A percentile compares a stretch with the other conserved stretches of the same genome.
Evolutionary conservation across 2,329 filamentous ascomycete genomes (phyloP).

Genomic region (Penicillium sp.): DNA sequence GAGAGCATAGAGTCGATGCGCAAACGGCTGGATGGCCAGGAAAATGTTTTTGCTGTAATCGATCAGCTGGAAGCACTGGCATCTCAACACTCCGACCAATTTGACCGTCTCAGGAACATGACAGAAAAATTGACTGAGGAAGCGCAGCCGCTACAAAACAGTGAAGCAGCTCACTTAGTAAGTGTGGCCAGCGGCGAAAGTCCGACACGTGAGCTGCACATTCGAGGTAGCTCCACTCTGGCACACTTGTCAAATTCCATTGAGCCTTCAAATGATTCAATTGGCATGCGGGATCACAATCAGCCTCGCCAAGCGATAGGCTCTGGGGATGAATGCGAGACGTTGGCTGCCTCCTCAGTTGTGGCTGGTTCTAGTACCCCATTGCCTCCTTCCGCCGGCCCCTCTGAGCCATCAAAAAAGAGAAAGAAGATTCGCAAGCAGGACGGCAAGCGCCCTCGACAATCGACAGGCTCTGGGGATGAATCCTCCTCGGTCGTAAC

Average conservation of each 20-base stretch:
- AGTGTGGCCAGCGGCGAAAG: not conserved
- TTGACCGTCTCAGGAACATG: too few species aligned
- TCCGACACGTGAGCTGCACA: not conserved
- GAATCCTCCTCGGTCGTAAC: not conserved
- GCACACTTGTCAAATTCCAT: too few species aligned
- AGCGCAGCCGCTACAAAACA: too few species aligned
- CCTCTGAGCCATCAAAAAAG: not conserved
- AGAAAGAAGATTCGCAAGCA: not conserved
- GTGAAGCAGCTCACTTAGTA: not conserved
- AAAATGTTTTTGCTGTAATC: not conserved
- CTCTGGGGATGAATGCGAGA: not conserved
- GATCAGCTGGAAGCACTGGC: not conserved
- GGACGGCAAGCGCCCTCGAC: not conserved
- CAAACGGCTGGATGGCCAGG: not conserved
- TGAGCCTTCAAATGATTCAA: too few species aligned
- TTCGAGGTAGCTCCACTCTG: not conserved
- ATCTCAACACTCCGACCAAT: too few species aligned
- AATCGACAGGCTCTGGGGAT: too few species aligned
- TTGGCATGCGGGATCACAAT: too few species aligned
- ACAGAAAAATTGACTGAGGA: too few species aligned
- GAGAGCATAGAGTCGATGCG: not conserved
- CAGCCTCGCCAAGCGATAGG: too few species aligned
- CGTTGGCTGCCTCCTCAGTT: not conserved
- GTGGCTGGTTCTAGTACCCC: not conserved
- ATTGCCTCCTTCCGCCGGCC: not conserved